Conservation (phyloP, 1,284 basidiomycete genomes). For the Marasmius sp. region DNA sequence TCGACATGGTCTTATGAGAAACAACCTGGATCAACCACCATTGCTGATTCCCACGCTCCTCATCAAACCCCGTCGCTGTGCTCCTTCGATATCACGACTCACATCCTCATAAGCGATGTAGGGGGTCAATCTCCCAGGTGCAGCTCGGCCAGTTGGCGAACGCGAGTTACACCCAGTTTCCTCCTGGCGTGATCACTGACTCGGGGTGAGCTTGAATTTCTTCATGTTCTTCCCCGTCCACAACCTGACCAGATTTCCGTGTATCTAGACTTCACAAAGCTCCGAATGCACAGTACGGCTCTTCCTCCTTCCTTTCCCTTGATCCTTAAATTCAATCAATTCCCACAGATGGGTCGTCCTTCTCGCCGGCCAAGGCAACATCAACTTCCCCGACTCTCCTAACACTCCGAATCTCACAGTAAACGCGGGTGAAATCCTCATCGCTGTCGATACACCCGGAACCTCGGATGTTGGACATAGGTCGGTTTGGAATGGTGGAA, state of each 20-base stretch:
- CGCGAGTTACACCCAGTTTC: conserved; percentile 5
- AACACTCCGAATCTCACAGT: conserved; percentile 4
- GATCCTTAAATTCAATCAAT: not conserved
- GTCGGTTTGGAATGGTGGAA: conserved; percentile 3
- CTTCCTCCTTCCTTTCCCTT: not conserved
- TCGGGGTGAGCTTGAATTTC: not conserved
- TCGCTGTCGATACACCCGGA: conserved; percentile 5
- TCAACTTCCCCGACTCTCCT: conserved; percentile 5
- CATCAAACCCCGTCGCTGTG: no score
- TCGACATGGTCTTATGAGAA: no score
- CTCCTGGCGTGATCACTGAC: not conserved
- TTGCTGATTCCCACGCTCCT: no score
- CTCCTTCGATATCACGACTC: no score
- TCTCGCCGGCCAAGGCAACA: not conserved
- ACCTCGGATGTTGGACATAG: conserved; percentile 2
- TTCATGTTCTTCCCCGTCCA: not conserved
- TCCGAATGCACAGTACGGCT: conserved; percentile 7
- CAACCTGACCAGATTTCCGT: not conserved
- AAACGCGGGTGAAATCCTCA: not conserved
- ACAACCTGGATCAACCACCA: no score
- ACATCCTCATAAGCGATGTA: no score
- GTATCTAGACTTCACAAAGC: conserved; percentile 1
- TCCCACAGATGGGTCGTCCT: conserved; percentile 5
- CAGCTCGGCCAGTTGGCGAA: conserved; percentile 4
- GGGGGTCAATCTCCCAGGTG: no score